Base-by-base conservation (phyloP, 306 rosid species). In the Urtica urens region DNA sequence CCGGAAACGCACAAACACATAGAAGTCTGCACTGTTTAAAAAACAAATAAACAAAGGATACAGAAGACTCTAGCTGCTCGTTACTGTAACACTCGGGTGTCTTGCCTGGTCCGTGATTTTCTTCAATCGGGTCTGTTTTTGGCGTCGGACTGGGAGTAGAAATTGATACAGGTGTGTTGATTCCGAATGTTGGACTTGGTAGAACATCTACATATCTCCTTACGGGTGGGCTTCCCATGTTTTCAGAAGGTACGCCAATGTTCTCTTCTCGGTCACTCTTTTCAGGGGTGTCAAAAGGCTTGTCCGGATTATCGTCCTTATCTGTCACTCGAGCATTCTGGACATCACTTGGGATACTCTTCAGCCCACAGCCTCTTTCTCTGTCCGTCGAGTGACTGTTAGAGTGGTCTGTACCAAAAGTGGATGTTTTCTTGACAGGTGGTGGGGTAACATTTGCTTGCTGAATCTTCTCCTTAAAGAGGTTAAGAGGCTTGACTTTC, bases 111-210 rank as follows among this genome's bases (percentile, higher is more conserved):
- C 69, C 61, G 51, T 24, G 55, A 64, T 57, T 53, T 59, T 67
- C 52, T 60, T 75, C 79, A 33, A 59, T 60, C 47, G 21, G 63
- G 27, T 39, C 69, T 26, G 63, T 62, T 60, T 79, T 73, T 21
- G 71, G 76, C 27, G 60, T 72, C 52, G 86, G 59, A 64, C 65
- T 60, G 5, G 68, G 81, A 21, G 78, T 61, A 42, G 82, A 71
- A 68, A 59, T 66, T 50, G 72, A 74, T 39, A 38, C 40, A 29
- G 83, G 75, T 27, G 79, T 66, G 49, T 69, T 63, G 23, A 73
- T 25, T 71, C 77, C 73, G 49, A 79, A 73, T 19, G 81, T 69
- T 45, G 85, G 85, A 71, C 93, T 82, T 53, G 15, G 75, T 48
- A 74, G 49, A 51, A 56, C 59, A 75, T 68, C 76, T 58, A 72